Evolutionary conservation across 139 green algal species (phyloP).

Genomic region (Chlorella sp.): DNA sequence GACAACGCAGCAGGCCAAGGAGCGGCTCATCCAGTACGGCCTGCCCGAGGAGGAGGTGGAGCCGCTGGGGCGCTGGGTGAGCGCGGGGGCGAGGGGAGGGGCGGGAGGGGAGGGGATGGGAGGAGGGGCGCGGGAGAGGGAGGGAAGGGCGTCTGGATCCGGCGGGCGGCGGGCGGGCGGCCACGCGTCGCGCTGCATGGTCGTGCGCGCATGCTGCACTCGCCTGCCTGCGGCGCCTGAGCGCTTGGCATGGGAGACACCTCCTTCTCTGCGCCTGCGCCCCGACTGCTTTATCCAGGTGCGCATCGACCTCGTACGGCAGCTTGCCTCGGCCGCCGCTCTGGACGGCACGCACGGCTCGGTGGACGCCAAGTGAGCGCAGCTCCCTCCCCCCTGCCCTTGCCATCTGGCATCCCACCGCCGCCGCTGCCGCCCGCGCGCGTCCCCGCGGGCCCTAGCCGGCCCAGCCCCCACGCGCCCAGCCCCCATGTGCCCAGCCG

Average conservation of each 20-base stretch:
- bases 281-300: too few relatives aligned
- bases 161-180: too few relatives aligned
- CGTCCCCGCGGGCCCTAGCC: not conserved
- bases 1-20: conserved; percentile 56
- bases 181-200: too few relatives aligned
- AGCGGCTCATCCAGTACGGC: conserved; percentile 45
- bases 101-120: not conserved
- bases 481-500: not conserved
- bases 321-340: too few relatives aligned
- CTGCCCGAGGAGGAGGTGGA: conserved; percentile 19
- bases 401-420: not conserved
- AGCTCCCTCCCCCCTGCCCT: not conserved
- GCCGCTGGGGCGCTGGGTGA: conserved; percentile 22
- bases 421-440: not conserved
- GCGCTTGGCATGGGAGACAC: not conserved
- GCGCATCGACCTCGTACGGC: too few relatives aligned
- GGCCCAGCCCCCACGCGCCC: not conserved
- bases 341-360: not conserved
- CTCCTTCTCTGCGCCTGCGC: not conserved
- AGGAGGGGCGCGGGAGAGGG: not conserved
- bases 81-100: not conserved
- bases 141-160: too few relatives aligned
- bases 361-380: not conserved
- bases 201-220: not conserved
- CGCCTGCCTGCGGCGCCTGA: not conserved